Base-by-base conservation (phyloP, 345 rosid genomes). In the Euclidium syriacum region DNA sequence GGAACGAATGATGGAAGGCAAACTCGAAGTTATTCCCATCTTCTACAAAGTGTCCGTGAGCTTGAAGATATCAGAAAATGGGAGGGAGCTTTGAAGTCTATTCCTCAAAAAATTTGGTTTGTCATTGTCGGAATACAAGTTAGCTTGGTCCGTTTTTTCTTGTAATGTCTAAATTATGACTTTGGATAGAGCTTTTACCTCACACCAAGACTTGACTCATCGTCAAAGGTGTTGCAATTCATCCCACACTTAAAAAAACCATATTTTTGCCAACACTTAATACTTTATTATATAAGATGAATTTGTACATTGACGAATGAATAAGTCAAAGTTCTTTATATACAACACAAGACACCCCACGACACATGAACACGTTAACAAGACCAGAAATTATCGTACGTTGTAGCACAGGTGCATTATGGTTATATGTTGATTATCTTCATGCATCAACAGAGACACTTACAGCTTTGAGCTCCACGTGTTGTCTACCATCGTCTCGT, bases 361-460 rank as follows among this genome's bases (percentile, higher is more conserved):
- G 34, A 30, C 34, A 30, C 11, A 1, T 30, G 34, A 30, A 30
- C 34, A 11, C 10, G 34, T 6, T 1, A 30, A 16, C 5, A n/a
- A 15, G 18, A 18, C 19, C 19, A n/a, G 22, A 16, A 0, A 40
- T 40, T 5, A 40, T 6, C 18, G 46, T 9, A 6, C 34, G 32
- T 1, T 4, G 7, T 27, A 27, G 7, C 4, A 27, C 32, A 27
- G 6, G 6, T n/a, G n/a, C 32, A 6, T 4, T 27, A 5, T 4
- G 6, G 5, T 4, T 27, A 27, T 30, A 30, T 30, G 34, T 7
- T 7, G 34, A 30, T 30, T 30, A n/a, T 2, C 38, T 47, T 62
- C 70, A 80, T 39, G 83, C 77, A 72, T 90, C 91, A n/a, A 86
- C 81, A 2, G 86, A 82, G 3, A 92, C 84, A 19, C 95, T 78